A percentile compares a stretch with the other conserved stretches of the same genome.
phyloP scores from a whole-genome alignment of 495 filamentous ascomycete genomes.

The Aspergillus funiculosus region DNA sequence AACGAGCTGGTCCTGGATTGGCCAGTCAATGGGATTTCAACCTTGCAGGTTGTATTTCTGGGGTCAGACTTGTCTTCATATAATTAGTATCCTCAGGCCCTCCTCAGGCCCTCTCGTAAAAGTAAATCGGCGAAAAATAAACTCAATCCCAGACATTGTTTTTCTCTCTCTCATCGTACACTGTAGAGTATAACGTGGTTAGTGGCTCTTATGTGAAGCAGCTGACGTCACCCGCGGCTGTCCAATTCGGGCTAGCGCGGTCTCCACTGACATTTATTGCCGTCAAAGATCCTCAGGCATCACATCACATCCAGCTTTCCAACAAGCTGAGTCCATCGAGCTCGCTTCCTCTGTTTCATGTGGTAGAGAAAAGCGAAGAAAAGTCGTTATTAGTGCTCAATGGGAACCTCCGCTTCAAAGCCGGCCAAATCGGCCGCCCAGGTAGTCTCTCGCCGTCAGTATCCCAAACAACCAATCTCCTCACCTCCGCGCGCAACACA shows the following conservation, averaged over 20 bases:
- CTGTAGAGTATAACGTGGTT: too few relatives aligned
- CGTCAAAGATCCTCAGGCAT: not conserved
- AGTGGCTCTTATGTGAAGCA: not conserved
- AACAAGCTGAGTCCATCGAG: too few relatives aligned
- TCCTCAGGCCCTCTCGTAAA: too few relatives aligned
- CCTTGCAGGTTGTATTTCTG: not conserved
- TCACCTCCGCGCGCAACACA: slow-evolving; percentile 26
- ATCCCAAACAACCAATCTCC: slow-evolving; percentile 45
- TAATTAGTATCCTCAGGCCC: too few relatives aligned
- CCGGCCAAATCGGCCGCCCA: slow-evolving; percentile 49
- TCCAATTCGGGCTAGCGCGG: slow-evolving; percentile 19
- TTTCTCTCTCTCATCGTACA: too few relatives aligned
- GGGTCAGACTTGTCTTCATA: too few relatives aligned
- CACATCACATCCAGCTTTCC: not conserved
- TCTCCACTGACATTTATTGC: slow-evolving; percentile 1
- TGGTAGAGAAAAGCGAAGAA: too few relatives aligned
- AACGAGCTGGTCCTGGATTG: slow-evolving; percentile 19
- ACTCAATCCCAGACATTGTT: too few relatives aligned
- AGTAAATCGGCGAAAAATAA: too few relatives aligned
- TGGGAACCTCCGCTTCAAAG: slow-evolving; percentile 63
- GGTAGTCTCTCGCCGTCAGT: slow-evolving; percentile 49
- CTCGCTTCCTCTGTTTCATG: too few relatives aligned
- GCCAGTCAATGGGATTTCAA: too few relatives aligned
- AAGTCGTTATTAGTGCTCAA: too few relatives aligned
- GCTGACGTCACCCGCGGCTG: slow-evolving; percentile 24